These are phyloP conservation scores for Candida manassasensis DNA, from an alignment of 805 yeast species.

Conservation along the genomic window DNA sequence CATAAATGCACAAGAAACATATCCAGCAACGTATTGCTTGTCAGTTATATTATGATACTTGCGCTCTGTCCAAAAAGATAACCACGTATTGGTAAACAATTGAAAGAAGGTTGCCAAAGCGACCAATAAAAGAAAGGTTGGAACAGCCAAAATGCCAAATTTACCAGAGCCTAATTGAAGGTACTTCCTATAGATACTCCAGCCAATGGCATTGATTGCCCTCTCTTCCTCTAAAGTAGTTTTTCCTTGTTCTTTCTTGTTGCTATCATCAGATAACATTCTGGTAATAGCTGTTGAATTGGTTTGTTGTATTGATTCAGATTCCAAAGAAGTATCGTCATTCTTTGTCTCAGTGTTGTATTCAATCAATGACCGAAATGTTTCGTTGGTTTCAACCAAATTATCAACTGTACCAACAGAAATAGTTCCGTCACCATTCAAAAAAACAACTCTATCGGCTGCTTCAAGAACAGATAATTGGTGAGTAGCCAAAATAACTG, in stretches of 20 bases:
- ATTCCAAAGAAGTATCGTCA: conserved; percentile 4
- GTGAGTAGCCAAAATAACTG: conserved; percentile 40
- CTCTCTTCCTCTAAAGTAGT: conserved; percentile 33
- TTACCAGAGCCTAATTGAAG: conserved; percentile 34
- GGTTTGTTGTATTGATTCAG: neutral
- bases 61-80: conserved; percentile 38
- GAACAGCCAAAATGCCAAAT: conserved; percentile 30
- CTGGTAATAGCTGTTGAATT: neutral
- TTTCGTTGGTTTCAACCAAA: conserved; percentile 31
- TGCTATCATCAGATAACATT: conserved; percentile 2
- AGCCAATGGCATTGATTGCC: conserved; percentile 35
- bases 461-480: conserved; percentile 35
- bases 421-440: conserved; percentile 38
- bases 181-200: conserved; percentile 35
- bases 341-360: conserved; percentile 26
- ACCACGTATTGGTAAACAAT: conserved; percentile 42
- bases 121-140: conserved; percentile 29
- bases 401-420: conserved; percentile 35
- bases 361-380: conserved; percentile 50
- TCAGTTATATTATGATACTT: conserved; percentile 25
- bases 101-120: conserved; percentile 36
- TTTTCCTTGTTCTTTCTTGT: conserved; percentile 19
- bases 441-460: conserved; percentile 36
- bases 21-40: conserved; percentile 29
- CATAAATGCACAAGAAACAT: conserved; percentile 31